Evolutionary conservation across 139 green algal species (phyloP).

Genomic region (Tetraselmis striata): DNA sequence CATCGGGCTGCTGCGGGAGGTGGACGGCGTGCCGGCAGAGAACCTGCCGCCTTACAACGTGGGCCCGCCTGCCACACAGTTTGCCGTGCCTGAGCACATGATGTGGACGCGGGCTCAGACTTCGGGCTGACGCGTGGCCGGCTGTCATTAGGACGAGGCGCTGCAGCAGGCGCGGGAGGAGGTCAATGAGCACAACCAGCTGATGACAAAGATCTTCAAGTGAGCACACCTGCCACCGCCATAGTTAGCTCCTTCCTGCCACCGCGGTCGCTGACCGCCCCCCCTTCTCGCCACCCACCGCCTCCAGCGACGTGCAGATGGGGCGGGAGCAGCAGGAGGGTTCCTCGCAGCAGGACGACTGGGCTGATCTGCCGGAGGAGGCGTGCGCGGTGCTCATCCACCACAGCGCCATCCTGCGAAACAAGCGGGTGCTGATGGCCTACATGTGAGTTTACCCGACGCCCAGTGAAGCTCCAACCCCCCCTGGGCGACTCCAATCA

Average conservation of each 20-base stretch:
- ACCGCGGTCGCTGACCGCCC: too few relatives aligned
- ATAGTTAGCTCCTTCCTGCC: too few relatives aligned
- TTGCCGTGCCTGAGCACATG: too few relatives aligned
- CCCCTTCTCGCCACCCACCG: too few relatives aligned
- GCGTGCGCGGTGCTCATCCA: slow-evolving; percentile 46
- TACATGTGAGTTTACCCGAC: slow-evolving; percentile 33
- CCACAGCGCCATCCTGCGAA: slow-evolving; percentile 44
- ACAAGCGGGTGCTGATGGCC: slow-evolving; percentile 45
- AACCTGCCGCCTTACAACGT: slow-evolving; percentile 43
- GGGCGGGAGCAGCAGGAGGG: slow-evolving; percentile 3
- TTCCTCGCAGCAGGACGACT: slow-evolving; percentile 6
- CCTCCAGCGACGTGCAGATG: neutral
- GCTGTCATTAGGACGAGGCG: slow-evolving; percentile 45
- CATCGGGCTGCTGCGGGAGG: slow-evolving; percentile 32
- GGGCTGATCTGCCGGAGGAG: slow-evolving; percentile 21
- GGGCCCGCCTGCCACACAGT: too few relatives aligned
- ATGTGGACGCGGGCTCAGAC: too few relatives aligned
- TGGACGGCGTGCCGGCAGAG: slow-evolving; percentile 20
- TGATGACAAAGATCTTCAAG: slow-evolving; percentile 35
- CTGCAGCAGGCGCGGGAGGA: slow-evolving; percentile 38
- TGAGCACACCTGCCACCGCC: slow-evolving; percentile 2
- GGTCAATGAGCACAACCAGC: slow-evolving; percentile 27
- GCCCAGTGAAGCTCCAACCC: too few relatives aligned
- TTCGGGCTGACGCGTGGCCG: too few relatives aligned
- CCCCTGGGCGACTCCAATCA: too few relatives aligned